These are phyloP conservation scores for Ascochyta lentis DNA, from an alignment of 2,329 filamentous ascomycete species.

Conservation along the genomic window DNA sequence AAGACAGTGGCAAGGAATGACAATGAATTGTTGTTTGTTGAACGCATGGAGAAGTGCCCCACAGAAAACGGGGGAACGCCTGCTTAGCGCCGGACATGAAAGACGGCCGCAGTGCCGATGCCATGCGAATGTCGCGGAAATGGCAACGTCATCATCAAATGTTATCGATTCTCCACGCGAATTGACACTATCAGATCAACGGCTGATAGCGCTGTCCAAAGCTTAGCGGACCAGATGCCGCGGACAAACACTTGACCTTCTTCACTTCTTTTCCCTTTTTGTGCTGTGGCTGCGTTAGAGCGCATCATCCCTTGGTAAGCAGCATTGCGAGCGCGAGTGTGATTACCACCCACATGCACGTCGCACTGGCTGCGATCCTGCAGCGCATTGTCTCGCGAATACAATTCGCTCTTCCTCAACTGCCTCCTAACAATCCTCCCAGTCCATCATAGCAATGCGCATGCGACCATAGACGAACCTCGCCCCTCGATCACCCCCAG, in stretches of 20 bases:
- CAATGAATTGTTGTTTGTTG: no score
- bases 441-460: conserved; percentile 24
- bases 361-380: neutral
- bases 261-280: neutral
- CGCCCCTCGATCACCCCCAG: neutral
- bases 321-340: conserved; percentile 18
- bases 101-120: conserved; percentile 5
- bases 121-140: neutral
- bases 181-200: conserved; percentile 1
- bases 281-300: neutral
- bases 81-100: conserved; percentile 5
- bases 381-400: neutral
- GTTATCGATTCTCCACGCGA: conserved; percentile 7
- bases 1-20: no score
- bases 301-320: conserved; percentile 31
- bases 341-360: conserved; percentile 1
- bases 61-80: neutral
- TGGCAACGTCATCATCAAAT: conserved; percentile 14
- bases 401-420: neutral
- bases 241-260: conserved; percentile 15
- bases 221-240: conserved; percentile 25
- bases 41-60: neutral
- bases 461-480: conserved; percentile 15
- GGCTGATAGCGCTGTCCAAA: conserved; percentile 4
- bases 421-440: neutral